Conservation (phyloP, 2,329 filamentous ascomycete genomes). For the Aspergillus thermomutatus region DNA sequence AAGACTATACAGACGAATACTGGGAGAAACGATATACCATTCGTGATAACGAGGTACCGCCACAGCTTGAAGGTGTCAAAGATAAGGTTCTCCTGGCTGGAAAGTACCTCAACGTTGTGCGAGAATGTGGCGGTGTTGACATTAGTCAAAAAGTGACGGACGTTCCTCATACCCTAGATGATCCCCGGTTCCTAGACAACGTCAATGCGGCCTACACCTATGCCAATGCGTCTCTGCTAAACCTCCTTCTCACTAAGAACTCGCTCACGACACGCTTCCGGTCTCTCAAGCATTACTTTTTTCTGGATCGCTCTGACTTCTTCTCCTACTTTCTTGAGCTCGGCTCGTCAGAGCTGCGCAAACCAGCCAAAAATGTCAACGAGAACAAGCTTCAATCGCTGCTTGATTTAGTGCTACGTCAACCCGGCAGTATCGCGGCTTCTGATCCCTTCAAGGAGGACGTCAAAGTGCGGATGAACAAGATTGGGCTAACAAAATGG, state of each 20-base stretch:
- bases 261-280: slow-evolving; percentile 80
- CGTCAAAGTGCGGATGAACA: slow-evolving; percentile 96
- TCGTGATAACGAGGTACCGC: slow-evolving; percentile 83
- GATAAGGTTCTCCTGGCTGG: slow-evolving; percentile 93
- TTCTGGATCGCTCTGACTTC: slow-evolving; percentile 95
- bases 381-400: slow-evolving; percentile 90
- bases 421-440: slow-evolving; percentile 89
- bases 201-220: slow-evolving; percentile 93
- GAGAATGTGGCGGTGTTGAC: slow-evolving; percentile 94
- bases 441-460: slow-evolving; percentile 98
- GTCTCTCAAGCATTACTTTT: slow-evolving; percentile 98
- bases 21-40: slow-evolving; percentile 98
- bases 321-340: slow-evolving; percentile 98
- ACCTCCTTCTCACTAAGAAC: slow-evolving; percentile 87
- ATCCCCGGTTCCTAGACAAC: slow-evolving; percentile 88
- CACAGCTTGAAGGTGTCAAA: slow-evolving; percentile 84
- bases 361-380: slow-evolving; percentile 84
- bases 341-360: slow-evolving; percentile 81
- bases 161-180: slow-evolving; percentile 89
- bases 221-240: slow-evolving; percentile 89
- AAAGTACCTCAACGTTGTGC: slow-evolving; percentile 96
- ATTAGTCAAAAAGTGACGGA: slow-evolving; percentile 84
- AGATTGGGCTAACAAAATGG: slow-evolving; percentile 86
- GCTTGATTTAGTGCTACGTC: slow-evolving; percentile 92
- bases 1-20: slow-evolving; percentile 98